Base-by-base conservation (phyloP, 768 basidiomycete genomes). In the Podaxis sp. region DNA sequence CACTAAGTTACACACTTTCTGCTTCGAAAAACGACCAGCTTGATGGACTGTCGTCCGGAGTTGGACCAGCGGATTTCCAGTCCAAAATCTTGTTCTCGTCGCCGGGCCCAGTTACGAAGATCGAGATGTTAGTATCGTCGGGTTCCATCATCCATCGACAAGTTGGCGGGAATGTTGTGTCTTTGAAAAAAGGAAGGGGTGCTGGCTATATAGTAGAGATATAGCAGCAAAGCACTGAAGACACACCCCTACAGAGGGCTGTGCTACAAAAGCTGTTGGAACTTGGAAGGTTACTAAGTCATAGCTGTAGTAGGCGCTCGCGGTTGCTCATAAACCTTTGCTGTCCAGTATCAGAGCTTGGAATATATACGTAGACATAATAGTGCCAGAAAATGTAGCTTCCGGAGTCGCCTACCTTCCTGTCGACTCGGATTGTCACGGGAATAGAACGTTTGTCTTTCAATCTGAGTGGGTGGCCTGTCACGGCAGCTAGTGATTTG, bases 201-300 rank as follows among this genome's bases (percentile, higher is more conserved):
- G 40, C 7, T 4, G 42, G 16, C 18, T 59, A 58, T 58, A 58
- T 50, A 58, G 28, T 32, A 32, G 46, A 18, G 7, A 36, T 16
- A 10, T 44, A 61, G 52, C 53, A 60, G 59, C 52, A 55, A 18
- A 27, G 18, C 7, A n/a, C n/a, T 16, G n/a, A 25, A 37, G 23
- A 6, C 18, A 23, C 27, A 2, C 35, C 23, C 10, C 21, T 37
- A 1, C 28, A 38, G 9, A 51, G 32, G 42, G 59, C 57, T 57
- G 57, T 57, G 57, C 28, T 5, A 16, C 55, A 44, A n/a, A 50
- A 38, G 57, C 57, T 57, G 47, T 57, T 57, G 32, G 38, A 21
- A 47, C 36, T 57, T 57, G 32, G 38, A 21, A 47, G 14, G 38
- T 27, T 27, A 47, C 48, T 47, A 48, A 55, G 47, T 48, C 48